Evolutionary conservation across 352 stramenopile genomes (phyloP), one percentile per base, ranked within the genome.

Genomic region (Lagenidium giganteum): DNA sequence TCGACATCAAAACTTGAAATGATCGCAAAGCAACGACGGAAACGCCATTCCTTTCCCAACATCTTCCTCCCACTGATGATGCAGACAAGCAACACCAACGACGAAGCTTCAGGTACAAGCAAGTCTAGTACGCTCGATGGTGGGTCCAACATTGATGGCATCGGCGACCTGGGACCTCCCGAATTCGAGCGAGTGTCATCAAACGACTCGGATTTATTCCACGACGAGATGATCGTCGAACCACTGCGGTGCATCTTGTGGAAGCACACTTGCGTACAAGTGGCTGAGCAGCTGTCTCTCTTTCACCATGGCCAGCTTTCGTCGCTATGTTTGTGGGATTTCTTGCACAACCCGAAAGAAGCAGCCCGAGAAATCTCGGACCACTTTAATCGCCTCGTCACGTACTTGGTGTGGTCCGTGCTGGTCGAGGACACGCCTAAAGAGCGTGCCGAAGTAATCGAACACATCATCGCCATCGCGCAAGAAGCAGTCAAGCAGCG

Each of bases 321-420:
- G 1, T 42, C 43, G 0, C 42, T 87, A 14, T 53, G 59, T 26
- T 58, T 79, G 3, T 87, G 70, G 73, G 68, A 76, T 17, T 81
- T 91, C 25, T 42, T 87, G 9, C 58, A 72, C 27, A 46, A 62
- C 25, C 68, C 70, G 2, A 65, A 64, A 23, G 42, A 74, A 47
- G 58, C 58, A 5, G 61, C 68, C 2, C 83, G 77, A 36, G 51
- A 69, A 3, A 54, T 86, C 27, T 76, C 72, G 0, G 71, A 81
- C 5, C 61, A 71, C 25, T 88, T 86, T 38, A 87, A 91, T 32
- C 51, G 57, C 2, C 58, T 91, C 24, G 77, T 83, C 23, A 42
- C 57, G 4, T 88, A 81, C 45, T 71, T 88, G 12, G 73, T 88
- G 20, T 91, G 78, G 78, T 87, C 75, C 0, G 69, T 91, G 9